Percentiles rank a stretch among this genome's conserved stretches.
Evolutionary conservation across 108 stramenopile genomes (phyloP).

Genomic region (Pinguiococcus pyrenoidosus): DNA sequence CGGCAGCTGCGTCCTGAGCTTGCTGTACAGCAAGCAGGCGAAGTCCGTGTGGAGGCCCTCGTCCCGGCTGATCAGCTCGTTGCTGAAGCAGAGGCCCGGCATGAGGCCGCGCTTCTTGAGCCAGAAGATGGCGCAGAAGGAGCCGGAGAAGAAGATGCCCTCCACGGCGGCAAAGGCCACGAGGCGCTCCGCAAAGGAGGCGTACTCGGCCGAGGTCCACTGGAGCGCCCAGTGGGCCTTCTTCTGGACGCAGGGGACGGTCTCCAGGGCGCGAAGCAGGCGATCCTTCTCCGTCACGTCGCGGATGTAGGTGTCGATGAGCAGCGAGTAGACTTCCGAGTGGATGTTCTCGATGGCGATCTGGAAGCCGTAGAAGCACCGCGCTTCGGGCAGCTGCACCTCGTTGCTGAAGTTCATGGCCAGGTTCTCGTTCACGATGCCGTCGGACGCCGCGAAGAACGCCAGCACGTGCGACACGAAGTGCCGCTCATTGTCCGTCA

Average conservation of each 20-base stretch:
- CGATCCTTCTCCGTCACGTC: conserved; percentile 43
- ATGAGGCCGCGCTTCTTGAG: conserved; percentile 99
- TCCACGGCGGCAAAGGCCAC: conserved; percentile 99
- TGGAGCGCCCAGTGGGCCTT: conserved; percentile 97
- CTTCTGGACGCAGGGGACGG: conserved; percentile 74
- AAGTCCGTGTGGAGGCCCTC: conserved; percentile 85
- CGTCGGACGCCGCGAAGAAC: conserved; percentile 98
- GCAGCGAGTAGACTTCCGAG: conserved; percentile 88
- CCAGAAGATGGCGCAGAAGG: conserved; percentile 99
- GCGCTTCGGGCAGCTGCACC: conserved; percentile 84
- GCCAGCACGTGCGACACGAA: conserved; percentile 96
- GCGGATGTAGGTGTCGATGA: conserved; percentile 98
- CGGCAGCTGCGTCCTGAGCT: conserved; percentile 61
- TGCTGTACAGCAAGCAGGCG: conserved; percentile 87
- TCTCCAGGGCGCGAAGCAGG: conserved; percentile 31
- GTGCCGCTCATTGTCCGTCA: conserved; percentile 85
- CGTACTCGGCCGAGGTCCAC: conserved; percentile 72
- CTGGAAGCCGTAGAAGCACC: conserved; percentile 99
- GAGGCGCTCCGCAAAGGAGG: conserved; percentile 91
- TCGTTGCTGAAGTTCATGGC: conserved; percentile 92
- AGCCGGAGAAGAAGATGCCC: conserved; percentile 96
- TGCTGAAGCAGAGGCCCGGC: conserved; percentile 96
- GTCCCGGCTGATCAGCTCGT: conserved; percentile 95
- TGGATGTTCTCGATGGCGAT: conserved; percentile 99
- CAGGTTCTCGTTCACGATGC: conserved; percentile 96